Conservation (phyloP, 2,329 filamentous ascomycete genomes). For the Neocatenulostroma microsporum region DNA sequence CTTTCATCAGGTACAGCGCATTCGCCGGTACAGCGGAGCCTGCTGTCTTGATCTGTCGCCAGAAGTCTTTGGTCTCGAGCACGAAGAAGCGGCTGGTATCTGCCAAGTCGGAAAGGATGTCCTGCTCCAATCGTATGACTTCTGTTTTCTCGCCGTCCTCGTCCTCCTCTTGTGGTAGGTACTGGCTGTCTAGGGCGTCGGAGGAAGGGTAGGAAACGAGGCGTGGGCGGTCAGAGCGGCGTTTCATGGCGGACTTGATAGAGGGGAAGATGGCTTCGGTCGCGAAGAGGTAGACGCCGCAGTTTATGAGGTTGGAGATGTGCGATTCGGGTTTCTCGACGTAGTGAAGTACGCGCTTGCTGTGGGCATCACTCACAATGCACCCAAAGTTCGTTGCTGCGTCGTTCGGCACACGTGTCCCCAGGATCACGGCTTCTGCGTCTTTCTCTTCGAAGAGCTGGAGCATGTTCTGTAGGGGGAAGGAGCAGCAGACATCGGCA, state of each 20-base stretch:
- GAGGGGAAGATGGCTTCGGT: constrained; percentile 95
- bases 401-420: constrained; percentile 83
- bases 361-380: constrained; percentile 90
- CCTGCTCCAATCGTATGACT: constrained; percentile 90
- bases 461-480: constrained; percentile 93
- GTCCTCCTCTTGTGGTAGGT: constrained; percentile 55
- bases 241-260: constrained; percentile 91
- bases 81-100: constrained; percentile 98
- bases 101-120: constrained; percentile 89
- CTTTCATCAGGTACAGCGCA: constrained; percentile 91
- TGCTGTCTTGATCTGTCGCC: constrained; percentile 99
- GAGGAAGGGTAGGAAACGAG: constrained; percentile 92
- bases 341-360: constrained; percentile 93
- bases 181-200: constrained; percentile 71
- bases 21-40: constrained; percentile 95
- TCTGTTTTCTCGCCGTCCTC: constrained; percentile 71
- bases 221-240: constrained; percentile 81
- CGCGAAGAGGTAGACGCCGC: constrained; percentile 94
- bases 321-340: constrained; percentile 98
- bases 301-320: constrained; percentile 98
- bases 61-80: constrained; percentile 97
- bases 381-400: constrained; percentile 95
- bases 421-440: constrained; percentile 91
- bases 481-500: constrained; percentile 97
- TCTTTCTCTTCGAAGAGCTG: constrained; percentile 89